Evolutionary conservation across 2,329 filamentous ascomycete genomes (phyloP).

Genomic region (Aspergillus sp.): DNA sequence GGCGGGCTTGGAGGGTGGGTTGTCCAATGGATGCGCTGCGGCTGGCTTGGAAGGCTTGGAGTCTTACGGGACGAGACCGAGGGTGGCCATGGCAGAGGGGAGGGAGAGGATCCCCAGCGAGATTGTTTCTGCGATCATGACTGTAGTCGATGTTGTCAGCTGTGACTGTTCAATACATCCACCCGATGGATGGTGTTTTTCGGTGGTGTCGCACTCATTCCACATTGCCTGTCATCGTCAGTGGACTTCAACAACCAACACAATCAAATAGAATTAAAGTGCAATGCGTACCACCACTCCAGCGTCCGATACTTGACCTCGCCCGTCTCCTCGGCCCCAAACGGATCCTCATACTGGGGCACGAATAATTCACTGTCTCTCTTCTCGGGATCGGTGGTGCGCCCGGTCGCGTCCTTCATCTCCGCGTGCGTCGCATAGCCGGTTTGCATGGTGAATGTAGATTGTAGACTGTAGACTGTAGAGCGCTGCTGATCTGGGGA

Average conservation of each 20-base stretch:
- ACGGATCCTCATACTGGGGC: constrained; percentile 34
- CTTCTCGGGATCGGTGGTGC: constrained; percentile 15
- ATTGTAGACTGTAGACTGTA: too few relatives aligned
- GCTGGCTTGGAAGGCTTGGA: constrained; percentile 2
- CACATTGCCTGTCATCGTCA: constrained; percentile 37
- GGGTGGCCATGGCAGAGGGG: constrained; percentile 51
- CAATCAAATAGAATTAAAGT: too few relatives aligned
- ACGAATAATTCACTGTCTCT: constrained; percentile 10
- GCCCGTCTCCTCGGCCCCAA: constrained; percentile 39
- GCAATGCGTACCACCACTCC: constrained; percentile 44
- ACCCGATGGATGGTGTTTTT: too few relatives aligned
- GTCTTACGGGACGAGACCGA: constrained; percentile 53
- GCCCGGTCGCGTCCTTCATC: background rate
- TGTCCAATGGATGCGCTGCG: background rate
- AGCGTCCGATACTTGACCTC: constrained; percentile 54
- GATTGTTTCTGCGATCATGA: constrained; percentile 62
- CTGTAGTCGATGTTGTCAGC: constrained; percentile 19
- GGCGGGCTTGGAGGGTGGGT: background rate
- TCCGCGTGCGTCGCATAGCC: background rate
- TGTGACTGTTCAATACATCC: too few relatives aligned
- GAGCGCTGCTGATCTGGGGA: too few relatives aligned
- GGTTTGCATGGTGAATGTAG: background rate
- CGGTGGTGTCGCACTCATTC: constrained; percentile 13
- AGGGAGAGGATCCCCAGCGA: constrained; percentile 58
- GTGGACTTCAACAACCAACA: too few relatives aligned